Base-by-base conservation (phyloP, 495 filamentous ascomycete genomes). In the Lichina pygmaea region DNA sequence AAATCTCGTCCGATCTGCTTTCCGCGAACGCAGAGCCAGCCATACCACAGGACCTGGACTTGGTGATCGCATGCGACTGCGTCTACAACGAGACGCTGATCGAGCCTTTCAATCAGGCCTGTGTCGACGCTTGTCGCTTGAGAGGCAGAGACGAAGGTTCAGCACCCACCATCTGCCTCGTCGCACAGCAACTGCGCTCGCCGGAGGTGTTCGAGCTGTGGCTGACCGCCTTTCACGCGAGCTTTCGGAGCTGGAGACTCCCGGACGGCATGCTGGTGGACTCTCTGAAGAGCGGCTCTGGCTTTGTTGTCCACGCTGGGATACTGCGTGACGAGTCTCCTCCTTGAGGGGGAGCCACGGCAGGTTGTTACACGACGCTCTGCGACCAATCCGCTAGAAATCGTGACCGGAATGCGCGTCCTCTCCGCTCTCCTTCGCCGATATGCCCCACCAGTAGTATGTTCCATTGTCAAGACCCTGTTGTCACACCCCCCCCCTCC, bases 51-150 rank as follows among this genome's bases (percentile, higher is more conserved):
- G 59, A 57, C 49, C 68, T 77, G 46, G 77, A 83, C 49, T 61
- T 68, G 3, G 65, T 93, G 5, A 57, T 86, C 15, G 82, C 85
- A 6, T 91, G 81, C 58, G 83, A 91, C 55, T 91, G 82, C 53
- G 77, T 93, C 56, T 92, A 89, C 61, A 85, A 86, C 56, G 82
- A 93, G 50, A 66, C 75, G 6, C 68, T 97, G 4, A 72, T 94
- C 12, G 62, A 71, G 34, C 81, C 84, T 1, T 71, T 94, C 15
- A 78, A 93, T n/a, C 64, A 74, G 43, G 79, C 83, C 0, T 94
- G 85, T 59, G 71, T 66, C n/a, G 79, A 86, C 47, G 63, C 73
- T 30, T 92, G 86, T 60, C 57, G 60, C 15, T 56, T 86, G 2
- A 58, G 73, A 15, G 11, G 15, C 34, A 10, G 15, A 8, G 43